A percentile compares a stretch with the other conserved stretches of the same genome.
These are phyloP conservation scores for Daldinia caldariorum DNA, from an alignment of 495 filamentous ascomycete genomes.

Conservation along the genomic window DNA sequence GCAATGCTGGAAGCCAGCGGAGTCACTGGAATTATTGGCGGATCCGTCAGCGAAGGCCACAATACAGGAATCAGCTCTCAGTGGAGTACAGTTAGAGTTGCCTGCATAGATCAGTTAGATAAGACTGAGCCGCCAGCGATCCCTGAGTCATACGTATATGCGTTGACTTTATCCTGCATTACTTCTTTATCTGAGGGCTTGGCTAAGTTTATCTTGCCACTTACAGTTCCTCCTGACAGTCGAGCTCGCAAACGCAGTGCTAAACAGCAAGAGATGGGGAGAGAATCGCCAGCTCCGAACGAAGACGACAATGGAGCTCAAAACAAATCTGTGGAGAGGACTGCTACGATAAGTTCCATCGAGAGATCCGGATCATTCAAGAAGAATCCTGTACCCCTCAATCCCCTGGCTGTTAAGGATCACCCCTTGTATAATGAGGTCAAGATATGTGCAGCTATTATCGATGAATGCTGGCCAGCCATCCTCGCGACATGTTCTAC, in stretches of 20 bases:
- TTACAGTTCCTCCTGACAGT: conserved; percentile 77
- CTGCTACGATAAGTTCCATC: conserved; percentile 50
- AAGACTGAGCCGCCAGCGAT: conserved; percentile 84
- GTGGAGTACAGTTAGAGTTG: conserved; percentile 88
- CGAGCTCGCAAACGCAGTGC: conserved; percentile 60
- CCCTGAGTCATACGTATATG: conserved; percentile 94
- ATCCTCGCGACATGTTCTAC: conserved; percentile 93
- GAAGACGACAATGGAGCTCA: conserved; percentile 42
- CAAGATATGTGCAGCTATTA: conserved; percentile 77
- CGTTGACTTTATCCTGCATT: conserved; percentile 86
- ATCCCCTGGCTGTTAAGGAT: conserved; percentile 76
- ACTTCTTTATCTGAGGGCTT: conserved; percentile 88
- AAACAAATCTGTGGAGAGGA: conserved; percentile 50
- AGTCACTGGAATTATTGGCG: conserved; percentile 85
- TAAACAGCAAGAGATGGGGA: conserved; percentile 53
- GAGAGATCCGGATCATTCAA: conserved; percentile 62
- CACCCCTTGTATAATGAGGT: conserved; percentile 77
- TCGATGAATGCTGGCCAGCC: conserved; percentile 95
- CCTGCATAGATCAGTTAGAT: conserved; percentile 93
- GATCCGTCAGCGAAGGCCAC: conserved; percentile 72
- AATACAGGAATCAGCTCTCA: conserved; percentile 84
- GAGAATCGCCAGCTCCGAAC: conserved; percentile 54
- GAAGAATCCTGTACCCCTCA: conserved; percentile 75
- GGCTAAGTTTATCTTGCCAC: conserved; percentile 88
- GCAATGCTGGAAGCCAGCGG: conserved; percentile 87